Conservation (phyloP, 192 early-diverging fungal genomes). For the Obelidium mucronatum region DNA sequence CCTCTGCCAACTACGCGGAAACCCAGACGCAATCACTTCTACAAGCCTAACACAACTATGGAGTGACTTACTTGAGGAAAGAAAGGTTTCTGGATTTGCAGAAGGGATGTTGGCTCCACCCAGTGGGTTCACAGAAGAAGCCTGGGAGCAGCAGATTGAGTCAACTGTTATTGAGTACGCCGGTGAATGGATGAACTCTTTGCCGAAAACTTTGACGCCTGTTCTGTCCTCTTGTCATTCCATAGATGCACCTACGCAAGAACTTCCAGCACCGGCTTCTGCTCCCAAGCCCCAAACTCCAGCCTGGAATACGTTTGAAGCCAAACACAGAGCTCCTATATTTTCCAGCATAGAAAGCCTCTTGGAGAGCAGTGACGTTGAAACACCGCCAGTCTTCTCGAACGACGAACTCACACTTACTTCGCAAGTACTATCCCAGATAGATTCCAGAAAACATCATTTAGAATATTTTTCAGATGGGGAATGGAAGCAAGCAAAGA, state of each 20-base stretch:
- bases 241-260: not conserved
- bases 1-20: slow-evolving; percentile 40
- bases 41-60: slow-evolving; percentile 52
- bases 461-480: slow-evolving; percentile 22
- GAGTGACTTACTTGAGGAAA: slow-evolving; percentile 43
- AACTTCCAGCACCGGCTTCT: not conserved
- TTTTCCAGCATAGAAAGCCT: not conserved
- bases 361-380: not conserved
- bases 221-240: not conserved
- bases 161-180: not conserved
- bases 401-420: not conserved
- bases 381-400: not conserved
- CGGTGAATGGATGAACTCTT: not conserved
- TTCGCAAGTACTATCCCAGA: not conserved
- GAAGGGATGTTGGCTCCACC: not conserved
- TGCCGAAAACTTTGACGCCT: not conserved
- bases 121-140: not conserved
- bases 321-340: not conserved
- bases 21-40: slow-evolving; percentile 50
- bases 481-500: slow-evolving; percentile 24
- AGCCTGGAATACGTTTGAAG: not conserved
- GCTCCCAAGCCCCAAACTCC: not conserved
- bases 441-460: not conserved
- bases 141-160: slow-evolving; percentile 10
- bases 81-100: slow-evolving; percentile 10